A percentile compares a stretch with the other conserved stretches of the same genome.
Evolutionary conservation across 768 basidiomycete species (phyloP).

Genomic region (Psilocybe subaeruginosa): DNA sequence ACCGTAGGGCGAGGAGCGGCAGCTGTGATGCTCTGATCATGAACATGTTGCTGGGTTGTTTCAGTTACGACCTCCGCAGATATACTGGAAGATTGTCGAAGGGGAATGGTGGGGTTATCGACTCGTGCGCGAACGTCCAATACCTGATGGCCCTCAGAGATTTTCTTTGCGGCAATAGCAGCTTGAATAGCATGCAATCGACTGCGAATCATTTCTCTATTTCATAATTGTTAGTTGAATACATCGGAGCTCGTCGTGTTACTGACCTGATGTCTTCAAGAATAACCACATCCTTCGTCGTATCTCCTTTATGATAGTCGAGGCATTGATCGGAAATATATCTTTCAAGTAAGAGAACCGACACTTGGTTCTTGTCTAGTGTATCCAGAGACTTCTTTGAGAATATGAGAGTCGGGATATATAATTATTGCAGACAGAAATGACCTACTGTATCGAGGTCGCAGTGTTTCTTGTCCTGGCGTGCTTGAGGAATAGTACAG

Average conservation of each 20-base stretch:
- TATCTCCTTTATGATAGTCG: conserved; percentile 27
- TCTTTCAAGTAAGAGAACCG: conserved; percentile 34
- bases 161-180: conserved; percentile 4
- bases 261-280: conserved; percentile 45
- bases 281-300: conserved; percentile 38
- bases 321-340: conserved; percentile 29
- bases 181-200: conserved; percentile 15
- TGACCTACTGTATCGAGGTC: conserved; percentile 19
- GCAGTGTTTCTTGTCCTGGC: not conserved
- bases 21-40: not conserved
- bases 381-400: conserved; percentile 32
- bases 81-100: not conserved
- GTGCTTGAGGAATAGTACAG: not conserved
- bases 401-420: not conserved
- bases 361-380: conserved; percentile 30
- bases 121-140: not conserved
- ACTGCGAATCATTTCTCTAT: conserved; percentile 17
- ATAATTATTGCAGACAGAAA: not conserved
- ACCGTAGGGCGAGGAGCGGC: not conserved
- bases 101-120: too few species aligned
- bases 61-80: not conserved
- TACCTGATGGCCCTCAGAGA: not conserved
- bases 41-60: not conserved
- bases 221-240: not conserved
- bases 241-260: not conserved